Base-by-base conservation (phyloP, 2,329 filamentous ascomycete species). In the Plenodomus biglobosus region DNA sequence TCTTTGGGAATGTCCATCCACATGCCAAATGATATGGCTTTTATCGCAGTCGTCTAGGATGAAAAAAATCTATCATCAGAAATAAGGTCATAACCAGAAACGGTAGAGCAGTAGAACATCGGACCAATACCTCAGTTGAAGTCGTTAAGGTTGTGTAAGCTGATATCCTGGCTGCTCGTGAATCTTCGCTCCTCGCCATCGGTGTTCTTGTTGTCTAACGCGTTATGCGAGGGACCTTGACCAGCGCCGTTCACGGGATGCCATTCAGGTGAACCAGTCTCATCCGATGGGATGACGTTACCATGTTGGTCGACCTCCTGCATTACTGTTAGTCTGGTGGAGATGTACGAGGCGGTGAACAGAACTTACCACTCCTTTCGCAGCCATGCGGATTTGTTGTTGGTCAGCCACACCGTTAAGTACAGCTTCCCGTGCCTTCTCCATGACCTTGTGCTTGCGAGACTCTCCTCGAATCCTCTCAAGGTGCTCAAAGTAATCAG, bases 401-500 rank as follows among this genome's bases (percentile, higher is more conserved):
- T 81, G 76, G 48, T 79, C 81, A 36, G 85, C 85, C 27, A 80
- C 75, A 10, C 85, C 85, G 40, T 83, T 76, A n/a, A 83, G 70
- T 15, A 88, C 82, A 3, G 84, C 84, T 55, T 85, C 78, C 58
- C 84, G 79, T 3, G 85, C 85, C 38, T 77, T 80, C 60, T 86
- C 82, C 55, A 87, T 73, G 16, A 84, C 79, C 71, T 88, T 88
- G 55, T 82, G 69, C 72, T 87, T 87, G 54, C 80, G 78, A 53
- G 82, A 86, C 70, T 89, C 85, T 39, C 86, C 87, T 44, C 89
- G 80, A 16, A 91, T 73, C 49, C 80, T 76, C 72, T 89, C 86
- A 4, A 95, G 78, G 62, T 90, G 88, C 57, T 89, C 84, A 59
- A 96, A 94, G 74, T 96, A 96, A 32, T 82, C 85, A 6, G 85